Evolutionary conservation across 2,329 filamentous ascomycete genomes (phyloP).

Genomic region (Berkeleyomyces basicola): DNA sequence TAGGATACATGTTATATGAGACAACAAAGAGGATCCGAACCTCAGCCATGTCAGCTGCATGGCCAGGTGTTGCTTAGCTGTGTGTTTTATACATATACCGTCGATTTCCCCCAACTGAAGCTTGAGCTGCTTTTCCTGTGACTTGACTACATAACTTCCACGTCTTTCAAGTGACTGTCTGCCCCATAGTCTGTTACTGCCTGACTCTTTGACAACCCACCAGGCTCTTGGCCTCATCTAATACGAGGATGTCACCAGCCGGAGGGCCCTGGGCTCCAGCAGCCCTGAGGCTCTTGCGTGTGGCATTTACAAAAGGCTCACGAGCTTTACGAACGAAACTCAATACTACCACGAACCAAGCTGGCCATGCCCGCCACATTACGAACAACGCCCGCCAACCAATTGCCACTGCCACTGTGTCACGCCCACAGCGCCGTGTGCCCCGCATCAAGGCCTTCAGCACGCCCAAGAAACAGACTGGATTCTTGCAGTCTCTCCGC

Average conservation of each 20-base stretch:
- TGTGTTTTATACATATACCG: constrained; percentile 7
- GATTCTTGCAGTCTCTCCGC: constrained; percentile 9
- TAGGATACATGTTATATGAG: neutral
- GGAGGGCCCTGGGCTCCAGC: constrained; percentile 41
- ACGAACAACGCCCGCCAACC: constrained; percentile 31
- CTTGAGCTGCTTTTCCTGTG: neutral
- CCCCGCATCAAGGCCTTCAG: constrained; percentile 12
- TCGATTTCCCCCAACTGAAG: neutral
- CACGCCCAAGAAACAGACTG: constrained; percentile 8
- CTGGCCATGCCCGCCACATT: constrained; percentile 30
- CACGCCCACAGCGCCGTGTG: constrained; percentile 32
- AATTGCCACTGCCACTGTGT: constrained; percentile 33
- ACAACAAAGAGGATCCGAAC: neutral
- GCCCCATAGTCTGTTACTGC: constrained; percentile 7
- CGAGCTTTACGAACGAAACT: constrained; percentile 35
- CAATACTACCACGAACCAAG: constrained; percentile 27
- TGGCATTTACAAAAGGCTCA: constrained; percentile 33
- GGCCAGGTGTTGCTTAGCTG: constrained; percentile 2
- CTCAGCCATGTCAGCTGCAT: constrained; percentile 11
- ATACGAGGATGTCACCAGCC: constrained; percentile 34
- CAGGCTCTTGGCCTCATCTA: constrained; percentile 1
- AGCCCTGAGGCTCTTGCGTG: constrained; percentile 37
- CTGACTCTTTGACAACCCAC: neutral
- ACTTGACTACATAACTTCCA: neutral
- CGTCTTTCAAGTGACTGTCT: neutral